Conservation (phyloP, 129 eudicot species). For the Oenanthe sinensis region DNA sequence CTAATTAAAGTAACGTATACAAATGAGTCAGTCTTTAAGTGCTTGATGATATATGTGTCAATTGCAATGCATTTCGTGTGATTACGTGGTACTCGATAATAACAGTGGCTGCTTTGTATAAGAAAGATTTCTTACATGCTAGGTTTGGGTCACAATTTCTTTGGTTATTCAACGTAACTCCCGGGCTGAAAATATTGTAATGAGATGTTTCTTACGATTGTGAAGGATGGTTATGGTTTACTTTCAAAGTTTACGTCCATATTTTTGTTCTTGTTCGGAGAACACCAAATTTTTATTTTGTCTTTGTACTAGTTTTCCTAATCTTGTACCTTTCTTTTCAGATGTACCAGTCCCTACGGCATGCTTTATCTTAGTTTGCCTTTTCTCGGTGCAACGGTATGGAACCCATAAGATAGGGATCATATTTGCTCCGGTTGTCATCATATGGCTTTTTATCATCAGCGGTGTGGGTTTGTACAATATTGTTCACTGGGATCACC, state of each 20-base stretch:
- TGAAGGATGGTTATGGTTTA: not conserved
- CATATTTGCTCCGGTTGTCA: slow-evolving; percentile 48
- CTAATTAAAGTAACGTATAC: not conserved
- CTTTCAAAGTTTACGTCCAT: not conserved
- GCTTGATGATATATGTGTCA: not conserved
- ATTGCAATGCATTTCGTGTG: not conserved
- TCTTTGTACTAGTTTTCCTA: not conserved
- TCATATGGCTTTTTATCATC: slow-evolving; percentile 39
- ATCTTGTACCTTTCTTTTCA: slow-evolving; percentile 14
- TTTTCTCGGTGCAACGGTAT: slow-evolving; percentile 43
- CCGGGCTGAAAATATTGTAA: not conserved
- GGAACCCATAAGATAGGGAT: slow-evolving; percentile 48
- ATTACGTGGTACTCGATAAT: not conserved
- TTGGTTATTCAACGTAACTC: not conserved
- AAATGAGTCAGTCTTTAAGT: not conserved
- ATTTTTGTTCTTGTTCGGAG: not conserved
- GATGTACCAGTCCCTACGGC: slow-evolving; percentile 48
- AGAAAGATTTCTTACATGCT: not conserved
- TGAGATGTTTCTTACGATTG: not conserved
- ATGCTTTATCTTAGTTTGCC: slow-evolving; percentile 45
- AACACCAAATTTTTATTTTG: not conserved
- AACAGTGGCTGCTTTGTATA: not conserved
- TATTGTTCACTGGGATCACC: slow-evolving; percentile 25
- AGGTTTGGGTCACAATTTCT: not conserved
- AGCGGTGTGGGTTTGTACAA: slow-evolving; percentile 43